Percentiles rank a stretch among this genome's conserved stretches.
phyloP scores from a whole-genome alignment of 1,284 basidiomycete species.

The Ceratobasidium sp. region DNA sequence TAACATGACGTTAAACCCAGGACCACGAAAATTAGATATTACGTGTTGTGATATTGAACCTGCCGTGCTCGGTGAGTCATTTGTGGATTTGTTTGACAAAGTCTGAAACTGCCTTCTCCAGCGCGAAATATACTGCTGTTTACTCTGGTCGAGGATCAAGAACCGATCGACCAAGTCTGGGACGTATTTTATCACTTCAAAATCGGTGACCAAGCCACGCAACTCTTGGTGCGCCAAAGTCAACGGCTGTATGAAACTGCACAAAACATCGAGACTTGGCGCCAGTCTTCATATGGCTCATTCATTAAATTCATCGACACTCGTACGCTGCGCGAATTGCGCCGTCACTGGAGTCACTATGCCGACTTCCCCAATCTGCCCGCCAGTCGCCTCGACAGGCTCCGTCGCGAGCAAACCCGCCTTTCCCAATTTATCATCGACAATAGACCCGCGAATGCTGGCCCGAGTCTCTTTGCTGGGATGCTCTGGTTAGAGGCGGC shows the following conservation, averaged over 20 bases:
- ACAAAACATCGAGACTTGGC: neutral
- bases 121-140: conserved; percentile 27
- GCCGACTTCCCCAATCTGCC: neutral
- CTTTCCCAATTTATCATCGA: neutral
- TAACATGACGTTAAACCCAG: conserved; percentile 50
- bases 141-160: neutral
- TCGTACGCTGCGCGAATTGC: neutral
- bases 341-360: conserved; percentile 6
- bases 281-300: neutral
- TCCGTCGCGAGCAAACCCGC: neutral
- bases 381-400: neutral
- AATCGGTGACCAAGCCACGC: neutral
- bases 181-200: conserved; percentile 35
- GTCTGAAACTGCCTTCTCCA: conserved; percentile 45
- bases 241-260: neutral
- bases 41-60: conserved; percentile 71
- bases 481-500: conserved; percentile 9
- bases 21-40: conserved; percentile 61
- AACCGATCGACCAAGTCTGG: conserved; percentile 12
- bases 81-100: neutral
- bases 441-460: neutral
- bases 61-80: conserved; percentile 63
- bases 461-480: conserved; percentile 1
- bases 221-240: neutral
- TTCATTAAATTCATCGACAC: conserved; percentile 13